Conservation (phyloP, 192 early-diverging fungal genomes). For the Umbelopsis sp. region DNA sequence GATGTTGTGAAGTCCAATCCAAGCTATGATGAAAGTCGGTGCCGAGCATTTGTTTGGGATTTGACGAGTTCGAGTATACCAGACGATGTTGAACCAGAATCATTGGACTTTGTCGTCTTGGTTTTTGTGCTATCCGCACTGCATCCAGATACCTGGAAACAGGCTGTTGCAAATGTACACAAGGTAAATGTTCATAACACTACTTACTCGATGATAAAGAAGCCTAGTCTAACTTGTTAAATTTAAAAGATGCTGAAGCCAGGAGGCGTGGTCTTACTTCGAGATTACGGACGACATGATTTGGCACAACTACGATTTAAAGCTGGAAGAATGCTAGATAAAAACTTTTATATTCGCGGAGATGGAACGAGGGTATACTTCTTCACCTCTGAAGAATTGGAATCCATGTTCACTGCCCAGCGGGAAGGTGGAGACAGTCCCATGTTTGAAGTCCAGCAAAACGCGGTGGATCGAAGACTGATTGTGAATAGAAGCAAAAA, state of each 20-base stretch:
- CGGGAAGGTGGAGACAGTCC: constrained; percentile 51
- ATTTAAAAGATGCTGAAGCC: constrained; percentile 71
- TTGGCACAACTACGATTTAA: constrained; percentile 98
- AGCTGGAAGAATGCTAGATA: constrained; percentile 81
- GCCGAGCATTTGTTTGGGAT: constrained; percentile 95
- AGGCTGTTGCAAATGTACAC: constrained; percentile 80
- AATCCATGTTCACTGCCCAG: constrained; percentile 37
- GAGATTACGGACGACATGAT: constrained; percentile 98
- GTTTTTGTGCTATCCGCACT: constrained; percentile 97
- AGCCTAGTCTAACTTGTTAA: not conserved
- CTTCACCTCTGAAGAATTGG: constrained; percentile 66
- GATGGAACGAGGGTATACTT: constrained; percentile 97
- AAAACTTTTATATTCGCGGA: constrained; percentile 97
- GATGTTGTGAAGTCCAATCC: constrained; percentile 86
- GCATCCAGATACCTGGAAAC: constrained; percentile 81
- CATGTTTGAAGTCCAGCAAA: constrained; percentile 75
- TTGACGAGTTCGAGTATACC: constrained; percentile 74
- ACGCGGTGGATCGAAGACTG: constrained; percentile 88
- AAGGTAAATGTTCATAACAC: constrained; percentile 47
- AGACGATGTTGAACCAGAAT: constrained; percentile 71
- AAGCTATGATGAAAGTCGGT: constrained; percentile 69
- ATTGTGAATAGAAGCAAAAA: constrained; percentile 90
- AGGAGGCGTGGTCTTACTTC: constrained; percentile 86
- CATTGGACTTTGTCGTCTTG: constrained; percentile 88
- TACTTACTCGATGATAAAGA: not conserved